Percentiles rank a stretch among this genome's conserved stretches.
Conservation (phyloP, 208 protist species). For the Leishmania major region DNA sequence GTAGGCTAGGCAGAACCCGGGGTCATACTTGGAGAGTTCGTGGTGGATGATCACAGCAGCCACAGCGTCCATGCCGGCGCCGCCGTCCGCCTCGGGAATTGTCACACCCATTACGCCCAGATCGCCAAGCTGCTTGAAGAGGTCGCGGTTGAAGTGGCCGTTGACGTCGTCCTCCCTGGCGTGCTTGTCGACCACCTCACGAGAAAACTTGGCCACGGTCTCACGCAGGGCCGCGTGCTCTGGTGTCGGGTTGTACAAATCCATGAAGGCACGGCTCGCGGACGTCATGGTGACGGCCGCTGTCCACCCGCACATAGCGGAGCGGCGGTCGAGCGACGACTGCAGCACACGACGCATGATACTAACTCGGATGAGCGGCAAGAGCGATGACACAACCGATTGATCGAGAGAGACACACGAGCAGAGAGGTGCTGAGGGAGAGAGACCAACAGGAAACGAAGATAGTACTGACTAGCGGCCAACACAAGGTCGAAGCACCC, state of each 20-base stretch:
- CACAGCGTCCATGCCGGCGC: constrained; percentile 85
- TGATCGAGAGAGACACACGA: not conserved
- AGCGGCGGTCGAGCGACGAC: not conserved
- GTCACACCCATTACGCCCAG: constrained; percentile 96
- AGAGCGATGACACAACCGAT: not conserved
- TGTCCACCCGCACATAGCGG: not conserved
- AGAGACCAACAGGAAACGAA: not conserved
- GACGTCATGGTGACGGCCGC: not conserved
- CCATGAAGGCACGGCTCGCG: constrained; percentile 16
- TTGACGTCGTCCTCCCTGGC: constrained; percentile 62
- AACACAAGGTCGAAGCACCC: not conserved
- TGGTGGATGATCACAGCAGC: constrained; percentile 80
- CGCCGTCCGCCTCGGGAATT: constrained; percentile 89
- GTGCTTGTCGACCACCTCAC: constrained; percentile 62
- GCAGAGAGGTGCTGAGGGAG: not conserved
- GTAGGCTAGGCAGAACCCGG: constrained; percentile 83
- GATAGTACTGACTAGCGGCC: not conserved
- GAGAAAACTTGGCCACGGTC: constrained; percentile 57
- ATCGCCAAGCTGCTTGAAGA: constrained; percentile 95
- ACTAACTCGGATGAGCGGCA: not conserved
- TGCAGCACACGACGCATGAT: constrained; percentile 22
- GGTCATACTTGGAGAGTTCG: constrained; percentile 81
- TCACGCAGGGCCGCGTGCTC: constrained; percentile 71
- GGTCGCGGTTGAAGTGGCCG: constrained; percentile 69
- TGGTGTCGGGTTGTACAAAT: constrained; percentile 68